These are phyloP conservation scores for Xylaria sp. DNA, from an alignment of 2,329 filamentous ascomycete species.

Conservation along the genomic window DNA sequence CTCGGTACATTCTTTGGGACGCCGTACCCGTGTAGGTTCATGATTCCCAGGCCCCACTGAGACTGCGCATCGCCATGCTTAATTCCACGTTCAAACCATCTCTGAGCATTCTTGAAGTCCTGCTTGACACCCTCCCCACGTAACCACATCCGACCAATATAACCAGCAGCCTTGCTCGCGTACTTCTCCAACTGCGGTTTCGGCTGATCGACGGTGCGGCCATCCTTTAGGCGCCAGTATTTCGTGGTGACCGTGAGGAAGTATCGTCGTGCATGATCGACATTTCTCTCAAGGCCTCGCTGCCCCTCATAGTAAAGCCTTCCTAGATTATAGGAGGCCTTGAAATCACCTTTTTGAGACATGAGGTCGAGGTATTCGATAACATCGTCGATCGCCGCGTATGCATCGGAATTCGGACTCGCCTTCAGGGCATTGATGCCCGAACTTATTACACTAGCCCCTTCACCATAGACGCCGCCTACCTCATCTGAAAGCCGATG, in stretches of 20 bases:
- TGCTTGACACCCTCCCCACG: conserved; percentile 83
- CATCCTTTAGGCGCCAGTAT: conserved; percentile 77
- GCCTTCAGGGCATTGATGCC: conserved; percentile 79
- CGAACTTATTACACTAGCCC: conserved; percentile 86
- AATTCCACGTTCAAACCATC: conserved; percentile 83
- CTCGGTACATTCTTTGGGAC: conserved; percentile 66
- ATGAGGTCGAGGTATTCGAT: conserved; percentile 92
- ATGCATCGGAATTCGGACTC: conserved; percentile 74
- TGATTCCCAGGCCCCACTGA: conserved; percentile 80
- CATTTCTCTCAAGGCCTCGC: conserved; percentile 71
- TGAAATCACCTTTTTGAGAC: conserved; percentile 86
- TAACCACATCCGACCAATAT: conserved; percentile 85
- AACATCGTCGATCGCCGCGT: conserved; percentile 88
- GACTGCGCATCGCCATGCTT: conserved; percentile 78
- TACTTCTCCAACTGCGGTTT: conserved; percentile 74
- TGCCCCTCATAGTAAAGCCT: conserved; percentile 88
- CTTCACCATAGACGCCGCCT: conserved; percentile 93
- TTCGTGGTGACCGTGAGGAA: conserved; percentile 78
- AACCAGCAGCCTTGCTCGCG: conserved; percentile 82
- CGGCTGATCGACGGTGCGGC: conserved; percentile 71
- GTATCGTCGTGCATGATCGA: conserved; percentile 74
- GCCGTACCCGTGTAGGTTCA: conserved; percentile 80
- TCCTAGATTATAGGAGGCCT: conserved; percentile 83
- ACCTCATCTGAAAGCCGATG: conserved; percentile 88
- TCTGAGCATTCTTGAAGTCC: conserved; percentile 73